Evolutionary conservation across 345 rosid species (phyloP).

Genomic region (Aurinia saxatilis): DNA sequence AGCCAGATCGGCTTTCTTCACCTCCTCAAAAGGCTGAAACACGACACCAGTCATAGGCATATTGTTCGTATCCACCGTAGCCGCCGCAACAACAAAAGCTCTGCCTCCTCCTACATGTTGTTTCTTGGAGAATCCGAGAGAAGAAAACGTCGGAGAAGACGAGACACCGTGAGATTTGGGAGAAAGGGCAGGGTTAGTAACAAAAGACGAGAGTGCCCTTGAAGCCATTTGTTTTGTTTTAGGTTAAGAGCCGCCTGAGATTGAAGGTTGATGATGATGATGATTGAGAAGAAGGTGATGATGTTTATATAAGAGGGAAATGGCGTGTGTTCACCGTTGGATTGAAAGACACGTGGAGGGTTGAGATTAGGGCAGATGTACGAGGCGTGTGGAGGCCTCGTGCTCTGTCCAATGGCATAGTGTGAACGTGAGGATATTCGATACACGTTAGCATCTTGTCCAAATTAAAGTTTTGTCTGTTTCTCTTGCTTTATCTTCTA

Average conservation of each 20-base stretch:
- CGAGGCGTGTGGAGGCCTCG: conserved; percentile 65
- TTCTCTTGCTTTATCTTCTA: conserved; percentile 4
- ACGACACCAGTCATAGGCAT: conserved; percentile 49
- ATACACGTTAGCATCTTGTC: conserved; percentile 25
- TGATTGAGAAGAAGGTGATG: not conserved
- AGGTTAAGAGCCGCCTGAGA: conserved; percentile 9
- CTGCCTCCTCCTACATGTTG: too few species aligned
- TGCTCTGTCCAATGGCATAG: conserved; percentile 32
- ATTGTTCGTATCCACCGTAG: conserved; percentile 19
- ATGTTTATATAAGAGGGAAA: conserved; percentile 7
- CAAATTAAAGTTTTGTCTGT: conserved; percentile 5
- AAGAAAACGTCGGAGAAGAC: conserved; percentile 1
- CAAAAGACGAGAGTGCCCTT: conserved; percentile 10
- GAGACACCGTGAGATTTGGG: not conserved
- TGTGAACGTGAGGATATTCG: conserved; percentile 20
- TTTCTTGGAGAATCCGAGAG: conserved; percentile 2
- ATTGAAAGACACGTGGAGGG: conserved; percentile 25
- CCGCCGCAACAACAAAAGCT: conserved; percentile 25
- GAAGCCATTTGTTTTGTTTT: conserved; percentile 17
- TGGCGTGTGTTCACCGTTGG: conserved; percentile 38
- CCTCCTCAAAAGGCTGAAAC: conserved; percentile 73
- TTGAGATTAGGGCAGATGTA: conserved; percentile 11
- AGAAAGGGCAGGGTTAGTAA: not conserved
- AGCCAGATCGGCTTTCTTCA: conserved; percentile 47
- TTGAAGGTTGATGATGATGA: not conserved